Percentiles rank a stretch among this genome's conserved stretches.
phyloP scores from a whole-genome alignment of 176 grass and related monocot species.

The Pharus latifolius region DNA sequence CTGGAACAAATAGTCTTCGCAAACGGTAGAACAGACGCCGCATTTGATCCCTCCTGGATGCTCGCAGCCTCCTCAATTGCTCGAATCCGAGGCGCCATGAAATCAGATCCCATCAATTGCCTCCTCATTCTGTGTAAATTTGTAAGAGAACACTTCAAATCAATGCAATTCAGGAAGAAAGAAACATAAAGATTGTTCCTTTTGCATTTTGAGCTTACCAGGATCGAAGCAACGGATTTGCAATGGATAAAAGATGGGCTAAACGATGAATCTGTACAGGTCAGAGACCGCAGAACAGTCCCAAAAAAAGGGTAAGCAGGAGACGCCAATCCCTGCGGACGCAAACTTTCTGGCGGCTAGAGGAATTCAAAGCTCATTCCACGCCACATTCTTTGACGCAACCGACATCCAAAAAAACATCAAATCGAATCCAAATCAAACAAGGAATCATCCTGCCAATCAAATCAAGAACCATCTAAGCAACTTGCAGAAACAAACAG shows the following conservation, averaged over 20 bases:
- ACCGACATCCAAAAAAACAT: neutral
- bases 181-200: neutral
- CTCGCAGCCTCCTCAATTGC: neutral
- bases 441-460: neutral
- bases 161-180: neutral
- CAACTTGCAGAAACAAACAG: neutral
- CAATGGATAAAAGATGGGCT: neutral
- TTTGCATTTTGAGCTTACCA: constrained; percentile 2
- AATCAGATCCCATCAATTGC: neutral
- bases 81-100: neutral
- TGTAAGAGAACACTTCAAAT: neutral
- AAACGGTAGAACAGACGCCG: neutral
- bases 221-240: neutral
- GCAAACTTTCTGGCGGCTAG: neutral
- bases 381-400: neutral
- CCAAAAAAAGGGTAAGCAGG: neutral
- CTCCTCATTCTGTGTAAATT: neutral
- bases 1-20: neutral
- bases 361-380: neutral
- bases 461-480: neutral
- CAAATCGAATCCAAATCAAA: neutral
- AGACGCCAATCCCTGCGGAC: constrained; percentile 7
- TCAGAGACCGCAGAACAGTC: neutral
- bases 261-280: constrained; percentile 7
- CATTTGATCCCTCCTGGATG: neutral